A percentile compares a stretch with the other conserved stretches of the same genome.
phyloP scores from a whole-genome alignment of 495 filamentous ascomycete species.

The Daldinia bambusicola region DNA sequence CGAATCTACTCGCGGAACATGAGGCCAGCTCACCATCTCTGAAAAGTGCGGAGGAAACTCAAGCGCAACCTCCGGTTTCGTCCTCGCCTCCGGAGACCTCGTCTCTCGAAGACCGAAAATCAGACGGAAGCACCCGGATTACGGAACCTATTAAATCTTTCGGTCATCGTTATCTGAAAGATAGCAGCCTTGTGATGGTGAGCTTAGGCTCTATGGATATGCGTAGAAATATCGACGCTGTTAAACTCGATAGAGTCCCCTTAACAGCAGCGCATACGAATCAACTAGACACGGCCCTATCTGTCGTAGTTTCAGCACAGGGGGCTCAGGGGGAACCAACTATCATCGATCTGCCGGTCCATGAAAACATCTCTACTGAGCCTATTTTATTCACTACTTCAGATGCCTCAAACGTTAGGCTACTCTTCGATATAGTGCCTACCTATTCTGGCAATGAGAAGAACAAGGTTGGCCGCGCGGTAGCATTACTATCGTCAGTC shows the following conservation, averaged over 20 bases:
- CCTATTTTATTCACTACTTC: conserved; percentile 86
- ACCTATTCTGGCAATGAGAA: conserved; percentile 94
- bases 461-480: conserved; percentile 87
- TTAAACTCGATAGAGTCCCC: conserved; percentile 89
- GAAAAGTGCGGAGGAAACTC: conserved; percentile 41
- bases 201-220: conserved; percentile 94
- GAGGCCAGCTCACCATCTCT: conserved; percentile 20
- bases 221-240: conserved; percentile 79
- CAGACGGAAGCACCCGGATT: conserved; percentile 54
- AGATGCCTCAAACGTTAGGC: conserved; percentile 82
- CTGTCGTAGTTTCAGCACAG: conserved; percentile 88
- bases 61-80: conserved; percentile 51
- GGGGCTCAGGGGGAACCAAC: conserved; percentile 87
- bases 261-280: conserved; percentile 88
- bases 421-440: conserved; percentile 96
- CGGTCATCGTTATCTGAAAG: conserved; percentile 92
- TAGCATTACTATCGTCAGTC: conserved; percentile 86
- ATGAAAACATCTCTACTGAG: conserved; percentile 92
- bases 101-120: conserved; percentile 61
- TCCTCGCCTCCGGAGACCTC: conserved; percentile 61
- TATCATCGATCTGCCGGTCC: conserved; percentile 89
- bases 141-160: conserved; percentile 90
- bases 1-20: conserved; percentile 66
- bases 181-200: conserved; percentile 88
- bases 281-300: conserved; percentile 92